Evolutionary conservation across 2,329 filamentous ascomycete genomes (phyloP).

Genomic region (Penicillium verrucosum): DNA sequence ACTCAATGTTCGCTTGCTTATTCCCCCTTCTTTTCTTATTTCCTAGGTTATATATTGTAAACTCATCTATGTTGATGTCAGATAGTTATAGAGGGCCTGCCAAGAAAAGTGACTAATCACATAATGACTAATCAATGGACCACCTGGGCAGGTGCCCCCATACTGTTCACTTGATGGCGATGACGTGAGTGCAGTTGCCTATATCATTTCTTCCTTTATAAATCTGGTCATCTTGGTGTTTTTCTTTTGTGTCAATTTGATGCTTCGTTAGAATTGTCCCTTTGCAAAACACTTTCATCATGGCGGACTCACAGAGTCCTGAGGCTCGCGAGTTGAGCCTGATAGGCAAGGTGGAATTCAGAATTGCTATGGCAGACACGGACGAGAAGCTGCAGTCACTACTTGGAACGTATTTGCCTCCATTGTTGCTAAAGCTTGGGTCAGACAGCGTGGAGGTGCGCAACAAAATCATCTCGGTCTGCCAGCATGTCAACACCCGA

Average conservation of each 20-base stretch:
- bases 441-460: constrained; percentile 78
- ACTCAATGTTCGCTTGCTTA: background rate
- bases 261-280: constrained; percentile 5
- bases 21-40: background rate
- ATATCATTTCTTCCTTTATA: background rate
- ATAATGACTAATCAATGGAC: background rate
- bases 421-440: constrained; percentile 79
- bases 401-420: constrained; percentile 73
- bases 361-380: constrained; percentile 76
- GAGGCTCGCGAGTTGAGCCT: constrained; percentile 71
- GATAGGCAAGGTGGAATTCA: constrained; percentile 79
- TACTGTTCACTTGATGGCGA: background rate
- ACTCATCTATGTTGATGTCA: background rate
- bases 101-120: background rate
- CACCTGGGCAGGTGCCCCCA: background rate
- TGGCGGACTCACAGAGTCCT: constrained; percentile 37
- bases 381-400: constrained; percentile 78
- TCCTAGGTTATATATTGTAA: background rate
- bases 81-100: background rate
- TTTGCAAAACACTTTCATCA: constrained; percentile 14
- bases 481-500: constrained; percentile 68
- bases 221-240: background rate
- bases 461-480: constrained; percentile 70
- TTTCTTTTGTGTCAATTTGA: background rate
- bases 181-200: constrained; percentile 13